Conservation (phyloP, 164 flowering plant species). For the Chloranthus sessilifolius region DNA sequence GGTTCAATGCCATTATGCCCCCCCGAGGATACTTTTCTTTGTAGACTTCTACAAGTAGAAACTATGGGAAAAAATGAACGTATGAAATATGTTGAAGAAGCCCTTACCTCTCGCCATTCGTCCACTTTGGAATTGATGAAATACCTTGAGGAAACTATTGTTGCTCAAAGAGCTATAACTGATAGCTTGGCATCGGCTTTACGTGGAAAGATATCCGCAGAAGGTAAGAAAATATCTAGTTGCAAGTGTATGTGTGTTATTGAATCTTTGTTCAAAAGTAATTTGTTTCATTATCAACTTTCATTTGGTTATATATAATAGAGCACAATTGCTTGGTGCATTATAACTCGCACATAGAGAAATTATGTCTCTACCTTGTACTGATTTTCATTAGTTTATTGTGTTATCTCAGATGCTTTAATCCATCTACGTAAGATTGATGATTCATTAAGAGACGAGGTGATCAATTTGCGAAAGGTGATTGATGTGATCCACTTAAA, state of each 20-base stretch:
- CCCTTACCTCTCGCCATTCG: conserved; percentile 59
- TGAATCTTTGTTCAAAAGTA: not conserved
- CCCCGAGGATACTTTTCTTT: conserved; percentile 76
- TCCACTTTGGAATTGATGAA: conserved; percentile 58
- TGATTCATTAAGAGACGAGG: conserved; percentile 66
- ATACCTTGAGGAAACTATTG: conserved; percentile 48
- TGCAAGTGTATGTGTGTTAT: too few species aligned
- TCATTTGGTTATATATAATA: not conserved
- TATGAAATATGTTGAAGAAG: conserved; percentile 46
- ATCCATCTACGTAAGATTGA: conserved; percentile 53
- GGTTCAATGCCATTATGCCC: conserved; percentile 69
- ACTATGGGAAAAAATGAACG: conserved; percentile 24
- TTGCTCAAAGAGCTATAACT: conserved; percentile 43
- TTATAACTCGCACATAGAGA: too few species aligned
- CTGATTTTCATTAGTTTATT: not conserved
- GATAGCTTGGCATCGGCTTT: conserved; percentile 36
- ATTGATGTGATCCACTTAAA: conserved; percentile 61
- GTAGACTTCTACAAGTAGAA: conserved; percentile 51
- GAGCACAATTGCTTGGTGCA: not conserved
- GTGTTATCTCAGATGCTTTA: conserved; percentile 49
- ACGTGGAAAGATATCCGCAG: conserved; percentile 50
- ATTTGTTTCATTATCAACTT: not conserved
- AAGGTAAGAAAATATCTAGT: conserved; percentile 51
- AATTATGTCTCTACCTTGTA: too few species aligned
- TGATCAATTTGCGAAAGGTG: conserved; percentile 39